phyloP scores from a whole-genome alignment of 768 basidiomycete genomes.

The Agrocybe chaxingu region DNA sequence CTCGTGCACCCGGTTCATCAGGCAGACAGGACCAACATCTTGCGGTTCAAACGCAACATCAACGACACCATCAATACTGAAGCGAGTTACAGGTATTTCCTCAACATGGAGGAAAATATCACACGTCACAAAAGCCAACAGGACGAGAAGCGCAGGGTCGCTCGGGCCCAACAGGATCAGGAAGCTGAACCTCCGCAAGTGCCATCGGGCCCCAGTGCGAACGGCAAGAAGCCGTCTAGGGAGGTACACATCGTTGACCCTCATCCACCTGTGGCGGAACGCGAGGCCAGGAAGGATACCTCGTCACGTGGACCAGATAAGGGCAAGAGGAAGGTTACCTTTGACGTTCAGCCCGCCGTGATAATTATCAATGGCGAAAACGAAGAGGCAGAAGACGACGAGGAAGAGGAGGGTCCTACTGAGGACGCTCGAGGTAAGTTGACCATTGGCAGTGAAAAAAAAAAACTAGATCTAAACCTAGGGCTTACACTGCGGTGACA shows the following conservation, averaged over 20 bases:
- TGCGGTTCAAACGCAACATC: slow-evolving; percentile 36
- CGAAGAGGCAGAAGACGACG: slow-evolving; percentile 25
- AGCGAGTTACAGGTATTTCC: slow-evolving; percentile 42
- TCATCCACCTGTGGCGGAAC: slow-evolving; percentile 13
- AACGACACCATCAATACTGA: slow-evolving; percentile 41
- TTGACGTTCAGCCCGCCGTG: slow-evolving; percentile 61
- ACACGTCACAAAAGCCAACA: slow-evolving; percentile 26
- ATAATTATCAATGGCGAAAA: slow-evolving; percentile 37
- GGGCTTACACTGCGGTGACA: slow-evolving; percentile 33
- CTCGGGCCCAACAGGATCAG: slow-evolving; percentile 11
- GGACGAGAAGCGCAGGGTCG: slow-evolving; percentile 15
- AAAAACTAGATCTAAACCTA: slow-evolving; percentile 4
- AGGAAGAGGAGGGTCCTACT: slow-evolving; percentile 16
- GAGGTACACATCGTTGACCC: slow-evolving; percentile 15
- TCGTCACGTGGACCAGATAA: slow-evolving; percentile 35
- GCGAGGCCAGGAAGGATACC: slow-evolving; percentile 13
- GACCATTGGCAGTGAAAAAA: neutral
- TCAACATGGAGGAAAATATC: slow-evolving; percentile 42
- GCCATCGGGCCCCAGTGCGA: slow-evolving; percentile 9
- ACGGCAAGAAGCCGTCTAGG: slow-evolving; percentile 17
- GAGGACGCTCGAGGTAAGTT: slow-evolving; percentile 42
- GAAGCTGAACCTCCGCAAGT: slow-evolving; percentile 19
- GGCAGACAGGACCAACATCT: slow-evolving; percentile 32
- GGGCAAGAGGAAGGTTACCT: slow-evolving; percentile 69
- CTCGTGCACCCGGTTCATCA: slow-evolving; percentile 23